Evolutionary conservation across 2,329 filamentous ascomycete genomes (phyloP).

Genomic region (Sclerotinia minor): DNA sequence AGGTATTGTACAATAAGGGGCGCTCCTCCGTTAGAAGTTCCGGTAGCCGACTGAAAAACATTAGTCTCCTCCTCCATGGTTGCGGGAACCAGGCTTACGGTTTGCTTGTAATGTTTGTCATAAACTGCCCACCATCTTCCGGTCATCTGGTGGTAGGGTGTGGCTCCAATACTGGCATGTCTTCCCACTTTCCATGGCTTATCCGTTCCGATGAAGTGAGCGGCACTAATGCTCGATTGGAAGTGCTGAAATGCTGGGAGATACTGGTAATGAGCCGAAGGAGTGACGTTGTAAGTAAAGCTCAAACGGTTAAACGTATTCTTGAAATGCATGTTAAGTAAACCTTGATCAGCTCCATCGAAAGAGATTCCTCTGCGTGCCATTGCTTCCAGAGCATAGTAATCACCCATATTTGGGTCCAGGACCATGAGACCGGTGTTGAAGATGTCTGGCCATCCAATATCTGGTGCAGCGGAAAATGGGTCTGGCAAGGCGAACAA

Average conservation of each 20-base stretch:
- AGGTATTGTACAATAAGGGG: constrained; percentile 40
- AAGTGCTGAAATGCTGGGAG: constrained; percentile 93
- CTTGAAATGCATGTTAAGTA: constrained; percentile 93
- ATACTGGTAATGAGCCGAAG: constrained; percentile 96
- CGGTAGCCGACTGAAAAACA: constrained; percentile 34
- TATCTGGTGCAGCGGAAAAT: constrained; percentile 80
- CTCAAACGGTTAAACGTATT: constrained; percentile 81
- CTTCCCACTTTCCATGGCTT: constrained; percentile 83
- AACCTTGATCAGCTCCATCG: constrained; percentile 92
- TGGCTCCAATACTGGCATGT: constrained; percentile 52
- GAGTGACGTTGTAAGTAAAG: constrained; percentile 97
- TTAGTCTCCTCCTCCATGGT: constrained; percentile 21
- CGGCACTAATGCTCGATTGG: constrained; percentile 82
- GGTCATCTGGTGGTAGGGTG: constrained; percentile 79
- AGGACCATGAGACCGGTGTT: constrained; percentile 97
- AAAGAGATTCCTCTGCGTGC: constrained; percentile 88
- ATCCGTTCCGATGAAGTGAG: constrained; percentile 89
- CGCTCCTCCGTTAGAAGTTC: constrained; percentile 27
- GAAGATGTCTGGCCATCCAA: constrained; percentile 97
- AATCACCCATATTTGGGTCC: constrained; percentile 82
- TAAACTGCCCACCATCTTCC: constrained; percentile 94
- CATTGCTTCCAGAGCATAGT: constrained; percentile 79
- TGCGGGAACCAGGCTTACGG: constrained; percentile 44
- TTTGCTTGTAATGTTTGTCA: constrained; percentile 73
- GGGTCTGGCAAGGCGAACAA: constrained; percentile 67